These are phyloP conservation scores for Orbilia blumenaviensis DNA, from an alignment of 2,329 filamentous ascomycete genomes.

Conservation along the genomic window DNA sequence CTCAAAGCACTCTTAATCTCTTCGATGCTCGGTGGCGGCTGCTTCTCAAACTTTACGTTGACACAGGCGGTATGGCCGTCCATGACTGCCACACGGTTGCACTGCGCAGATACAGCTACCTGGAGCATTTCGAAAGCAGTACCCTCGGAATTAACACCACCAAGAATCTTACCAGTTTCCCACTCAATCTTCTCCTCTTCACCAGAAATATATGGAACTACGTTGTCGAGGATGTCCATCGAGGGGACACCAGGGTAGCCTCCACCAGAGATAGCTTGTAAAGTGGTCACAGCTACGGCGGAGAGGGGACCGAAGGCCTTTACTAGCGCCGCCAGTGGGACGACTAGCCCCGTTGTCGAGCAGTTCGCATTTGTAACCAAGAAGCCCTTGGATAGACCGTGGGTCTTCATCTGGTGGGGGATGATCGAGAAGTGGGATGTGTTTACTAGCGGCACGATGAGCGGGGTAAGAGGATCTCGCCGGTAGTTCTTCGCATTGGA, in stretches of 20 bases:
- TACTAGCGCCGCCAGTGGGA: slow-evolving; percentile 90
- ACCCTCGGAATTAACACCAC: slow-evolving; percentile 73
- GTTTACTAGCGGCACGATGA: slow-evolving; percentile 96
- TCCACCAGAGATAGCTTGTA: slow-evolving; percentile 93
- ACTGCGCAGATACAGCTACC: slow-evolving; percentile 83
- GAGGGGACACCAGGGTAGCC: slow-evolving; percentile 88
- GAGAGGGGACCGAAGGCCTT: slow-evolving; percentile 85
- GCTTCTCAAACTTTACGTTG: slow-evolving; percentile 79
- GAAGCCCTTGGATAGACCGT: slow-evolving; percentile 82
- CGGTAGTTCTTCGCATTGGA: slow-evolving; percentile 99
- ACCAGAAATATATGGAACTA: slow-evolving; percentile 89
- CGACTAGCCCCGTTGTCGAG: slow-evolving; percentile 93
- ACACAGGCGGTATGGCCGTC: slow-evolving; percentile 97
- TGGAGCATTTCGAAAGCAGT: slow-evolving; percentile 81
- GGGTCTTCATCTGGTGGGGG: slow-evolving; percentile 81
- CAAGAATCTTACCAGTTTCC: slow-evolving; percentile 94
- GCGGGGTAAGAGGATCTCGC: slow-evolving; percentile 84
- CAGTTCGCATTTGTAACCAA: slow-evolving; percentile 98
- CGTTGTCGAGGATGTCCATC: slow-evolving; percentile 97
- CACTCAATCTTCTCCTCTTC: slow-evolving; percentile 97
- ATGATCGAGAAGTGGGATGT: slow-evolving; percentile 85
- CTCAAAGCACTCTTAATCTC: slow-evolving; percentile 81
- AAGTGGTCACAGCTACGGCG: slow-evolving; percentile 79
- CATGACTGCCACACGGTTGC: slow-evolving; percentile 92
- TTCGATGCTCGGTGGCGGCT: slow-evolving; percentile 77